A percentile compares a stretch with the other conserved stretches of the same genome.
Conservation (phyloP, 1,284 basidiomycete species). For the Rhodofomes roseus region DNA sequence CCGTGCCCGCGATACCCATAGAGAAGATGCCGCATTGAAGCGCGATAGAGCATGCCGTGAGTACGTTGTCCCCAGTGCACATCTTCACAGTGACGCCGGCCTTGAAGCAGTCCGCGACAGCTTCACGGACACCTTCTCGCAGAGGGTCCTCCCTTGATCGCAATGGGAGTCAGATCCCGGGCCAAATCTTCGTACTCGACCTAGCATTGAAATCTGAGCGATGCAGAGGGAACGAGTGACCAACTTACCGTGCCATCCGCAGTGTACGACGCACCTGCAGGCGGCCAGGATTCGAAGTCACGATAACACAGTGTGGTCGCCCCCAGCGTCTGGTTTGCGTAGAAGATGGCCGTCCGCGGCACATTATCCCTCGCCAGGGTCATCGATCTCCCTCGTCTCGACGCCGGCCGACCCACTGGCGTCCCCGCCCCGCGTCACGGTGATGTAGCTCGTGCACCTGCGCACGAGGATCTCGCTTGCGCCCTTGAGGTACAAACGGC, state of each 20-base stretch:
- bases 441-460: slow-evolving; percentile 59
- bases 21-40: slow-evolving; percentile 95
- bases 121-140: slow-evolving; percentile 84
- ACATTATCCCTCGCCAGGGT: slow-evolving; percentile 78
- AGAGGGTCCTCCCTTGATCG: slow-evolving; percentile 94
- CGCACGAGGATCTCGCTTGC: slow-evolving; percentile 90
- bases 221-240: background rate
- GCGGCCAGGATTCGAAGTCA: slow-evolving; percentile 89
- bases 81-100: slow-evolving; percentile 98
- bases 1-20: slow-evolving; percentile 98
- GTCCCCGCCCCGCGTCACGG: slow-evolving; percentile 42
- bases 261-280: slow-evolving; percentile 40
- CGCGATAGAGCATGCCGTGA: slow-evolving; percentile 89
- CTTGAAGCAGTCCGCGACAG: slow-evolving; percentile 80
- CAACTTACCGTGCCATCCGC: slow-evolving; percentile 51
- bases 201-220: slow-evolving; percentile 21
- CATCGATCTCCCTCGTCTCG: slow-evolving; percentile 59
- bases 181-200: slow-evolving; percentile 77
- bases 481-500: slow-evolving; percentile 86
- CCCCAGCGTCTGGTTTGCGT: slow-evolving; percentile 92
- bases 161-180: slow-evolving; percentile 78
- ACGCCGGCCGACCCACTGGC: slow-evolving; percentile 36
- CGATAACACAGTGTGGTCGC: slow-evolving; percentile 93
- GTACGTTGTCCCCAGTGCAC: slow-evolving; percentile 97
- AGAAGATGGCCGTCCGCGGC: slow-evolving; percentile 90